phyloP scores from a whole-genome alignment of 768 basidiomycete species.

The Royoungia palumana region DNA sequence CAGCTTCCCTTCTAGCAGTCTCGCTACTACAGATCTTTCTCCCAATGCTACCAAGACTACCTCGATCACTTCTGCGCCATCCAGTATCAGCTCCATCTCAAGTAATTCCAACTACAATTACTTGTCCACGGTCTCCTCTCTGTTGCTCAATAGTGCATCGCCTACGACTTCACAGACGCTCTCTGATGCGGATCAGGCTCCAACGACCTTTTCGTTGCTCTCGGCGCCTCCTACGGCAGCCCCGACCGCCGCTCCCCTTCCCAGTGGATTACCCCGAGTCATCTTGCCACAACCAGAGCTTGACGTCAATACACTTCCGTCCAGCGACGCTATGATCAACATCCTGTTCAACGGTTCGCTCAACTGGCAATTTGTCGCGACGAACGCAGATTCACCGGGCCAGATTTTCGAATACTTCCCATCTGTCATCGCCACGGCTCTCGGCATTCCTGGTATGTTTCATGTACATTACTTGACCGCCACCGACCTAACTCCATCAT shows the following conservation, averaged over 20 bases:
- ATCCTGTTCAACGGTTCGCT: conserved; percentile 59
- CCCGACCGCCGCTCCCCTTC: conserved; percentile 41
- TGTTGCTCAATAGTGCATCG: conserved; percentile 28
- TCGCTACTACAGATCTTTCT: not conserved
- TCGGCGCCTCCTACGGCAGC: conserved; percentile 21
- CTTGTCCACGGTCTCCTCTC: conserved; percentile 32
- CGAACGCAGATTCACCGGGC: conserved; percentile 51
- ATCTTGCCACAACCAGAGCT: conserved; percentile 47
- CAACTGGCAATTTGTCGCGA: conserved; percentile 69
- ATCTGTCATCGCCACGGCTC: conserved; percentile 41
- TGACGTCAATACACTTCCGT: conserved; percentile 29
- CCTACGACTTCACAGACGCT: conserved; percentile 22
- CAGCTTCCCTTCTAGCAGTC: conserved; percentile 26
- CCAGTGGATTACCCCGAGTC: conserved; percentile 54
- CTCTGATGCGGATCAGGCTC: conserved; percentile 39
- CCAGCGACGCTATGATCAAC: conserved; percentile 51
- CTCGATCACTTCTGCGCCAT: conserved; percentile 9
- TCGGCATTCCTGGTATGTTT: conserved; percentile 42
- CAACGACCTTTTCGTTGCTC: conserved; percentile 27
- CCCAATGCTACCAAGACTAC: conserved; percentile 4
- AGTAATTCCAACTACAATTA: conserved; percentile 32
- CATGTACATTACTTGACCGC: not conserved
- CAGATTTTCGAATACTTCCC: conserved; percentile 81
- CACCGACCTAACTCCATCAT: conserved; percentile 31
- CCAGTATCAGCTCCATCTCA: conserved; percentile 9